phyloP scores from a whole-genome alignment of 495 filamentous ascomycete species.

The Parachaetomium inaequale region DNA sequence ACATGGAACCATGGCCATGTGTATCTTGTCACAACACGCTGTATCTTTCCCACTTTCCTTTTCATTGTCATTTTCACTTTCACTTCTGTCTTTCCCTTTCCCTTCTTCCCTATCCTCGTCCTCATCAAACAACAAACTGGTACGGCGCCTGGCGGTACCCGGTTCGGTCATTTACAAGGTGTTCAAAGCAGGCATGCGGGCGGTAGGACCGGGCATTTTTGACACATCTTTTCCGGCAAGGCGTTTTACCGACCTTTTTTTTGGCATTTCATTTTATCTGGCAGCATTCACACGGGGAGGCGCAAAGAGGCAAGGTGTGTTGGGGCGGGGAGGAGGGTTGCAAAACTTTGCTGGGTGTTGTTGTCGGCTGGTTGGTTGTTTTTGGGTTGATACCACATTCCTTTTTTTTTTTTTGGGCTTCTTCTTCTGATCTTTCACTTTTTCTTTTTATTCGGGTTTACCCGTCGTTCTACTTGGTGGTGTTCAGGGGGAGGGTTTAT shows the following conservation, averaged over 20 bases:
- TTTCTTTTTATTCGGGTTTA: background rate
- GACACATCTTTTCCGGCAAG: background rate
- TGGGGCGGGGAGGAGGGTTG: background rate
- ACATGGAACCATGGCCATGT: background rate
- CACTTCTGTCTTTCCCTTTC: background rate
- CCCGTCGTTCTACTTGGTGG: background rate
- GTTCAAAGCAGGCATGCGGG: background rate
- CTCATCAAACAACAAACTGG: background rate
- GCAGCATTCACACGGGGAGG: background rate
- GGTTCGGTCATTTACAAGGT: background rate
- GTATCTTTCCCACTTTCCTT: background rate
- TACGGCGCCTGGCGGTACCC: background rate
- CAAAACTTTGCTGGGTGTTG: background rate
- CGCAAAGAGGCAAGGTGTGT: background rate
- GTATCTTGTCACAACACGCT: background rate
- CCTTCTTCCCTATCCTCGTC: background rate
- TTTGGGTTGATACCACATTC: slow-evolving; percentile 16
- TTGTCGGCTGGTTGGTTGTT: no score
- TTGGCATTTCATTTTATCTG: background rate
- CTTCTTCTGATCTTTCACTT: background rate
- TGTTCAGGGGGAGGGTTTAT: background rate
- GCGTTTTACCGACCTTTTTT: background rate
- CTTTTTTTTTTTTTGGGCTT: slow-evolving; percentile 3
- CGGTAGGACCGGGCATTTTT: background rate
- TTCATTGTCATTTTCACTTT: background rate